Evolutionary conservation across 352 stramenopile species (phyloP), one percentile per base, ranked within the genome.

Genomic region (Globisporangium uncinulatum): DNA sequence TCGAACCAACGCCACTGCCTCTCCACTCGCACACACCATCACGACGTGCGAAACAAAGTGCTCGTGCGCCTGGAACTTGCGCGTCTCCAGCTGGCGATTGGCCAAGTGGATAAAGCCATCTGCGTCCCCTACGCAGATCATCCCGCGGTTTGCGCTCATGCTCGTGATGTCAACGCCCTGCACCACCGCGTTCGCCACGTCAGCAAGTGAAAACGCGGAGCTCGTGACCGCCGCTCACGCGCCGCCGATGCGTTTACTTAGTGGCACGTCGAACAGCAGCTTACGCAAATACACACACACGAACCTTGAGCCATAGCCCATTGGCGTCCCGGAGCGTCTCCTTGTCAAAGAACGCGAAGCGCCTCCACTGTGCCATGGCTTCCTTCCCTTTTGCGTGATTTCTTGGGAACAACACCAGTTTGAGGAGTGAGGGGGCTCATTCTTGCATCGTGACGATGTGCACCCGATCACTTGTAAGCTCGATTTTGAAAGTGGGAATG

Each of bases 281-380:
- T 11, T 44, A 61, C 11, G 3, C 31, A 6, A 56, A 14, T 10
- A 24, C 36, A 57, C 39, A 32, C 44, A 39, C 6, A 36, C 63
- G 49, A 54, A 93, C 85, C 70, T 92, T 92, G 70, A 94, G 86
- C 85, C 85, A 94, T 19, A 84, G 72, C 0, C 81, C 85, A 71
- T 73, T 89, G 24, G 63, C 63, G 65, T 95, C 85, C 66, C 92
- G 93, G 41, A 95, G 74, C 29, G 91, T 76, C 57, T 95, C 85
- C 62, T 89, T 89, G 63, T 95, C 85, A 59, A 95, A 95, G 79
- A 95, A 95, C 50, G 82, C 82, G 65, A 95, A 95, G 68, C 85
- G 81, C 73, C 85, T 74, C 83, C 83, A 93, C 65, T 95, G 85
- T 69, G 85, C 83, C 85, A 95, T 95, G 31, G 49, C 41, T 54